phyloP scores from a whole-genome alignment of 2,329 filamentous ascomycete species.

The Periglandula ipomoeae region DNA sequence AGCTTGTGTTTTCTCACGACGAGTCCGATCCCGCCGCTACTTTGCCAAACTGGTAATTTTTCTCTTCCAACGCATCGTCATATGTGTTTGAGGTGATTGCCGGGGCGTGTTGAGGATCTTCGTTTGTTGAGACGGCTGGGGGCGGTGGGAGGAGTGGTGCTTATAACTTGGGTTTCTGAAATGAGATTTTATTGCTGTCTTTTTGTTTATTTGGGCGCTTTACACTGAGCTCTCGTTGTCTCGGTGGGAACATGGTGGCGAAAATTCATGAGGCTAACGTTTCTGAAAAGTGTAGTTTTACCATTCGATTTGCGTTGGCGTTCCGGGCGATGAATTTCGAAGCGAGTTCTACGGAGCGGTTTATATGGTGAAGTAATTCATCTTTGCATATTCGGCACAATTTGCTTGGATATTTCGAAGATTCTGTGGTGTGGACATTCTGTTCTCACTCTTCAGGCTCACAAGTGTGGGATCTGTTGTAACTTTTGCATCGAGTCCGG shows the following conservation, averaged over 20 bases:
- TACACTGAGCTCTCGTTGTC: neutral
- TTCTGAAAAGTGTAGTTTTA: neutral
- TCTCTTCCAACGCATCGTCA: slow-evolving; percentile 22
- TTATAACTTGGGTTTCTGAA: slow-evolving; percentile 39
- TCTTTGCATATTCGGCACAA: too few relatives aligned
- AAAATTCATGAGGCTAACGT: neutral
- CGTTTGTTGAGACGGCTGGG: slow-evolving; percentile 17
- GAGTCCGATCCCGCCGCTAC: slow-evolving; percentile 12
- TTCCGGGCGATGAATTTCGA: neutral
- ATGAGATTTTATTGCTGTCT: slow-evolving; percentile 17
- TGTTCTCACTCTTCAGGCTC: too few relatives aligned
- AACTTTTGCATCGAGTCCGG: too few relatives aligned
- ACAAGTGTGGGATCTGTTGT: too few relatives aligned
- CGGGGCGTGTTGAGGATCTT: slow-evolving; percentile 12
- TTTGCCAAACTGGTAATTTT: slow-evolving; percentile 13
- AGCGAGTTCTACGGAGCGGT: neutral
- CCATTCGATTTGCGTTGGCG: neutral
- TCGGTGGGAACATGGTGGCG: too few relatives aligned
- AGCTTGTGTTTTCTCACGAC: neutral
- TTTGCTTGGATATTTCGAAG: too few relatives aligned
- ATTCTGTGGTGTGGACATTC: too few relatives aligned
- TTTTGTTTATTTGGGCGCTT: neutral
- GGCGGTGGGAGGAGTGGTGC: slow-evolving; percentile 32
- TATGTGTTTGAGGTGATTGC: slow-evolving; percentile 19
- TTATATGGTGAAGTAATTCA: neutral